Evolutionary conservation across 2,329 filamentous ascomycete species (phyloP).

Genomic region (Didymellaceae sp.): DNA sequence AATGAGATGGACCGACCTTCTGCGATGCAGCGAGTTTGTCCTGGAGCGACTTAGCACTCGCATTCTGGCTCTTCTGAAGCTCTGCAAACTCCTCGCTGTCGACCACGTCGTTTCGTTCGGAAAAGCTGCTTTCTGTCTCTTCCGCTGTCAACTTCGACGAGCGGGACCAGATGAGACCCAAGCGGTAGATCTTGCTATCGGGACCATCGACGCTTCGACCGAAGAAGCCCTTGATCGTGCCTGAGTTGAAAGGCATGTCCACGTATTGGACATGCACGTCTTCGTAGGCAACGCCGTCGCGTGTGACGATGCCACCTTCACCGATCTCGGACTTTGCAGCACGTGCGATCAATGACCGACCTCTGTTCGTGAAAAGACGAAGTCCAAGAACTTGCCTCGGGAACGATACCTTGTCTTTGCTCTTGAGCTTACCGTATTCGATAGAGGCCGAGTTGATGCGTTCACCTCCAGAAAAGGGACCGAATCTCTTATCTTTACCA

Average conservation of each 20-base stretch:
- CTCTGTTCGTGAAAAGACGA: neutral
- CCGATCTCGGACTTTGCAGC: neutral
- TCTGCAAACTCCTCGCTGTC: neutral
- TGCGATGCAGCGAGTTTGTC: neutral
- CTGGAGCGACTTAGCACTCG: neutral
- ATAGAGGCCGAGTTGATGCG: neutral
- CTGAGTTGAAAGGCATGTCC: conserved; percentile 1
- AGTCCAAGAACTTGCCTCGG: neutral
- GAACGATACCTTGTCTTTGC: neutral
- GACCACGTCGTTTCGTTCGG: neutral
- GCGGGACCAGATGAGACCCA: neutral
- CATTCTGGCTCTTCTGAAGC: neutral
- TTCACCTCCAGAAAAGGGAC: neutral
- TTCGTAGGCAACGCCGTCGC: neutral
- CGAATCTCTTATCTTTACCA: neutral
- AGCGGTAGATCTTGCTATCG: neutral
- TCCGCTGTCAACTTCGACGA: neutral
- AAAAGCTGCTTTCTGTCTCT: neutral
- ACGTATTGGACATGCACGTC: neutral
- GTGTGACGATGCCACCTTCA: neutral
- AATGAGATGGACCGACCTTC: neutral
- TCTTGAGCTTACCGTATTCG: neutral
- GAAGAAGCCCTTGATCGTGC: neutral
- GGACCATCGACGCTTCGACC: neutral
- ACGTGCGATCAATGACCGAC: neutral